These are phyloP conservation scores for Bryopsis sp. DNA, from an alignment of 139 green algal species.

Conservation along the genomic window DNA sequence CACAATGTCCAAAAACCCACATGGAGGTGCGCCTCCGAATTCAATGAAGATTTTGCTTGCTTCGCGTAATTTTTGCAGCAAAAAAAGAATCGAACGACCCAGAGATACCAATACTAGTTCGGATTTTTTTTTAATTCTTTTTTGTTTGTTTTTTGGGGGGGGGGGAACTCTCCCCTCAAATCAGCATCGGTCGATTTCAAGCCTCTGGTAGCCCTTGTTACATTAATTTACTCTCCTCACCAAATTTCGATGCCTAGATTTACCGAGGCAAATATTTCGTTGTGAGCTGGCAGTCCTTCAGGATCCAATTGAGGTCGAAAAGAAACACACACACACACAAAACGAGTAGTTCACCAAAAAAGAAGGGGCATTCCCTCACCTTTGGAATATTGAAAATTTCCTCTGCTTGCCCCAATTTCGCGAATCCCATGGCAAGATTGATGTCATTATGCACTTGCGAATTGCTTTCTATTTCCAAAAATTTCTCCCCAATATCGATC, in stretches of 20 bases:
- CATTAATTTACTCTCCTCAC: no score
- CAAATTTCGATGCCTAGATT: no score
- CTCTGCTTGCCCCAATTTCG: constrained; percentile 43
- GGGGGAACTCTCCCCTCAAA: no score
- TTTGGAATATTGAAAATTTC: not conserved
- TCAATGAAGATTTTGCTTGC: not conserved
- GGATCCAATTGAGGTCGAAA: not conserved
- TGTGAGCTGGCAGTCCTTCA: not conserved
- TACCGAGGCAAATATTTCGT: no score
- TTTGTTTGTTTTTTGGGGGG: no score
- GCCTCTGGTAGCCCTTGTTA: no score
- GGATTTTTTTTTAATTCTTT: no score
- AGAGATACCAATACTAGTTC: no score
- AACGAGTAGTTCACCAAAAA: not conserved
- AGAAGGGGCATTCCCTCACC: not conserved
- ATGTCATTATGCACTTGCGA: constrained; percentile 32
- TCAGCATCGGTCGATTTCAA: no score
- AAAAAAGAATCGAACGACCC: not conserved
- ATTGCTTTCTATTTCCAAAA: constrained; percentile 25
- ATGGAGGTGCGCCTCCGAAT: not conserved
- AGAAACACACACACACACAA: not conserved
- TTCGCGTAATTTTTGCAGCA: not conserved
- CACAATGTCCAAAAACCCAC: not conserved
- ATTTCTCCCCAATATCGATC: constrained; percentile 24
- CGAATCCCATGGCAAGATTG: constrained; percentile 42